Evolutionary conservation across 108 stramenopile species (phyloP), one percentile per base, ranked within the genome.

Genomic region (Nannochloropsis gaditana): DNA sequence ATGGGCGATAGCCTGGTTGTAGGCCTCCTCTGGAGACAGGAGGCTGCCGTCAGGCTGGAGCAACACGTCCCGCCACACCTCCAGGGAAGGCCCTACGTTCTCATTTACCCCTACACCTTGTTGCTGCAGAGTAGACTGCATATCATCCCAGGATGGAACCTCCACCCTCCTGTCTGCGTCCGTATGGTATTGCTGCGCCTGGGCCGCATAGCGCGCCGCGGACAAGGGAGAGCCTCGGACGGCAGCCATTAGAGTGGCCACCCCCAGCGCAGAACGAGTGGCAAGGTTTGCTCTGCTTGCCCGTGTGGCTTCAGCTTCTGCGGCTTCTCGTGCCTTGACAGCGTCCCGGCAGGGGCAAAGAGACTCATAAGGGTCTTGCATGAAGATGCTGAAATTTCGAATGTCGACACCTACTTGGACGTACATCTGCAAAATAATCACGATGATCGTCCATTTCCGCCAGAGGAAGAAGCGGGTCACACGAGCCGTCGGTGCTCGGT

Each of bases 401-500:
- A 73, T 73, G 59, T 73, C 59, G 19, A 73, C 59, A 15, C 59
- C 59, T 73, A 73, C 59, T 8, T 73, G 59, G n/a, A 73, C 59
- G 6, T 73, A 73, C 59, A 73, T 6, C 6, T 73, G 59, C 59
- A 73, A 73, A 6, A 73, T 73, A 73, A 73, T 73, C 19, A 73
- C 59, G 15, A 73, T 73, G 59, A 73, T 73, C 59, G 59, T 73
- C 59, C 59, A 73, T 6, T 73, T 73, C 6, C 59, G 15, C 59
- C 59, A 73, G 6, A 73, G 59, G 59, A 73, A 73, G n/a, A 73
- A 73, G n/a, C 59, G 59, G 59, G 59, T 73, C 19, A 73, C 59
- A n/a, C 59, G 59, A 73, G 59, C 59, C 3, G 59, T 73, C 19
- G 59, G 59, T 73, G 15, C 59, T 15, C 59, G 59, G 59, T 73